phyloP scores from a whole-genome alignment of 2,329 filamentous ascomycete genomes.

The Malbranchea cinnamomea region DNA sequence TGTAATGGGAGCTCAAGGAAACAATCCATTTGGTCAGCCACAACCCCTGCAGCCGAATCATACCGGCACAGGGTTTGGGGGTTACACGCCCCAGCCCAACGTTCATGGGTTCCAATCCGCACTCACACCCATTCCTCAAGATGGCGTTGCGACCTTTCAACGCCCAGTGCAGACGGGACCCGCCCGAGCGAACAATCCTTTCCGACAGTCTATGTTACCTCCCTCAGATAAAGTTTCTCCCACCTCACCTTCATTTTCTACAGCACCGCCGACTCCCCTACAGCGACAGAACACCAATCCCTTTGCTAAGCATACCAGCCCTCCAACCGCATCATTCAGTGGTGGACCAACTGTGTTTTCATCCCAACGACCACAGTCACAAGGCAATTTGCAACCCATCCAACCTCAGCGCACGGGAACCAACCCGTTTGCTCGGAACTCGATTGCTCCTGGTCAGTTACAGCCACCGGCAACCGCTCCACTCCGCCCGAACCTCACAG shows the following conservation, averaged over 20 bases:
- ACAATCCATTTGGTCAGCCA: slow-evolving; percentile 23
- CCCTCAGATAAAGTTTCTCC: slow-evolving; percentile 33
- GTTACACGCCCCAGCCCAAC: slow-evolving; percentile 47
- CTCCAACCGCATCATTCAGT: slow-evolving; percentile 4
- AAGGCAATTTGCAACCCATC: slow-evolving; percentile 25
- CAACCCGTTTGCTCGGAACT: slow-evolving; percentile 52
- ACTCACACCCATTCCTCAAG: slow-evolving; percentile 34
- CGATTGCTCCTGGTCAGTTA: slow-evolving; percentile 26
- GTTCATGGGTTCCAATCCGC: slow-evolving; percentile 26
- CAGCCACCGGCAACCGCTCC: slow-evolving; percentile 26
- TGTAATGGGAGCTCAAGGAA: slow-evolving; percentile 15
- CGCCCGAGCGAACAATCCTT: slow-evolving; percentile 67
- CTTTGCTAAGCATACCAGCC: slow-evolving; percentile 50
- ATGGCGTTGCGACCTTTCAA: slow-evolving; percentile 32
- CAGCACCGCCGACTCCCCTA: slow-evolving; percentile 28
- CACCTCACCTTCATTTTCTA: slow-evolving; percentile 21
- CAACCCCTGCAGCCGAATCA: slow-evolving; percentile 44
- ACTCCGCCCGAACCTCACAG: slow-evolving; percentile 62
- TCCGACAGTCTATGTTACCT: slow-evolving; percentile 73
- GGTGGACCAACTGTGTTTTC: slow-evolving; percentile 14
- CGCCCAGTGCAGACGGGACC: slow-evolving; percentile 23
- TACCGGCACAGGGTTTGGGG: slow-evolving; percentile 70
- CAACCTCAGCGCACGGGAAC: slow-evolving; percentile 51
- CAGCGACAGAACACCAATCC: slow-evolving; percentile 66
- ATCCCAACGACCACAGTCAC: slow-evolving; percentile 21